Evolutionary conservation across 441 rosid species (phyloP).

Genomic region (Syzygium malaccense): DNA sequence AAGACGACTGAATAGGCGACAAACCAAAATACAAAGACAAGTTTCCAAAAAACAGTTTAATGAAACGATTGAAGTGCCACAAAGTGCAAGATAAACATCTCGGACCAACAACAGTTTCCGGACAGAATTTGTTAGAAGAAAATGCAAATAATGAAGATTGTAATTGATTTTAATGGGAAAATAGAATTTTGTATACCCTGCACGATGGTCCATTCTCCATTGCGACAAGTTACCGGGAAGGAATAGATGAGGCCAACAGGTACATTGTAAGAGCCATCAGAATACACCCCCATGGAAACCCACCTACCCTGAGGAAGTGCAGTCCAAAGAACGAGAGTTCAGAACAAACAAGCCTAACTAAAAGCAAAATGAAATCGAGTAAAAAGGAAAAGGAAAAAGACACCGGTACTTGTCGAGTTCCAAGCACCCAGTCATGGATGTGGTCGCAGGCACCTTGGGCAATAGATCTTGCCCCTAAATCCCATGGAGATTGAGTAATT

Average conservation of each 20-base stretch:
- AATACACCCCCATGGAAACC: slow-evolving; percentile 92
- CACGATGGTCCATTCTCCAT: slow-evolving; percentile 85
- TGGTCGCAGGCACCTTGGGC: slow-evolving; percentile 95
- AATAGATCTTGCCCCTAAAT: slow-evolving; percentile 86
- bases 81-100: not conserved
- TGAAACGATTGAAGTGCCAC: not conserved
- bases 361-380: not conserved
- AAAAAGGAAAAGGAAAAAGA: not conserved
- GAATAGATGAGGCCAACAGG: slow-evolving; percentile 90
- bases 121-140: not conserved
- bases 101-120: not conserved
- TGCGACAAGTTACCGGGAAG: slow-evolving; percentile 68
- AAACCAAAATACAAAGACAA: not conserved
- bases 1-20: not conserved
- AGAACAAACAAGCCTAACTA: slow-evolving; percentile 9
- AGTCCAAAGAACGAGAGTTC: not conserved
- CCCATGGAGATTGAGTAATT: slow-evolving; percentile 78
- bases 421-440: slow-evolving; percentile 93
- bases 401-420: slow-evolving; percentile 70
- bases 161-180: not conserved
- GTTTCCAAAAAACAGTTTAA: not conserved
- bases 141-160: not conserved
- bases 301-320: slow-evolving; percentile 46
- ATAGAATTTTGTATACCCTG: slow-evolving; percentile 43
- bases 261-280: slow-evolving; percentile 85